Conservation (phyloP, 2,329 filamentous ascomycete species). For the Chalaropsis thielavioides region DNA sequence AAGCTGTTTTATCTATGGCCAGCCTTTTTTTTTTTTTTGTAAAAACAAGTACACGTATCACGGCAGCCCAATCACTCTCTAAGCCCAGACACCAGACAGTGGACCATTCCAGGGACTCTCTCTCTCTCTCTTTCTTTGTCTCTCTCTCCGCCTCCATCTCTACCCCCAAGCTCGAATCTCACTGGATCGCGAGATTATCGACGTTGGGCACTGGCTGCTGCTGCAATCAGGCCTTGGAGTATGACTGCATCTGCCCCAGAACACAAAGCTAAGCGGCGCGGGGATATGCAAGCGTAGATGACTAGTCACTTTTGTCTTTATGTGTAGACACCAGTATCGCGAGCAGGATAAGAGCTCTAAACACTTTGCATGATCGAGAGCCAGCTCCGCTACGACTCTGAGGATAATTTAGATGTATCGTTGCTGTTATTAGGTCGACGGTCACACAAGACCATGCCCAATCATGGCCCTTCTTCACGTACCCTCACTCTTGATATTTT, state of each 20-base stretch:
- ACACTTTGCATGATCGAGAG: not conserved
- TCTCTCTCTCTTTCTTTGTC: too few relatives aligned
- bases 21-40: not conserved
- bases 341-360: not conserved
- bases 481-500: not conserved
- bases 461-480: not conserved
- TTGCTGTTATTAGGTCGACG: not conserved
- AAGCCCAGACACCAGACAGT: not conserved
- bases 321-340: not conserved
- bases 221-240: constrained; percentile 6
- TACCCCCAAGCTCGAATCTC: not conserved
- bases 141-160: not conserved
- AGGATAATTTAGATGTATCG: not conserved
- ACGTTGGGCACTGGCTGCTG: constrained; percentile 11
- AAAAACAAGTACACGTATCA: not conserved
- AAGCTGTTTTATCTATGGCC: not conserved
- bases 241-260: constrained; percentile 2
- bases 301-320: not conserved
- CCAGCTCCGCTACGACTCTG: not conserved
- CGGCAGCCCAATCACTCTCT: not conserved
- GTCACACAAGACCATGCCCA: not conserved
- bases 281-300: not conserved
- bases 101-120: not conserved
- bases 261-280: constrained; percentile 2
- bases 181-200: not conserved